Percentiles rank a stretch among this genome's conserved stretches.
phyloP scores from a whole-genome alignment of 1,284 basidiomycete species.

The Trichosporon sp. region DNA sequence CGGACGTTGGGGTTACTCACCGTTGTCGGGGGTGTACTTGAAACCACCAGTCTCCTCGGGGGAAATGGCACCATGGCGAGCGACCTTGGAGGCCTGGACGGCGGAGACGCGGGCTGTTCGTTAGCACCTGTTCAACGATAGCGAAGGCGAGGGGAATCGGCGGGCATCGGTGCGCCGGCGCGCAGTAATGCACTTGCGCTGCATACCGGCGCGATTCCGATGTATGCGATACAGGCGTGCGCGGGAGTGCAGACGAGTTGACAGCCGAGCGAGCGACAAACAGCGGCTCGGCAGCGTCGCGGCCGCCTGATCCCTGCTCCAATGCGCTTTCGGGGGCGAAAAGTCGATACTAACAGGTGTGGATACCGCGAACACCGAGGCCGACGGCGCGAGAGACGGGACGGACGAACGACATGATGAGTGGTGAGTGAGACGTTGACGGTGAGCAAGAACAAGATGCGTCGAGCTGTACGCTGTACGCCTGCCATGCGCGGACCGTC shows the following conservation, averaged over 20 bases:
- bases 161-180: not conserved
- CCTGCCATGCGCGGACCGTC: not conserved
- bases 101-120: conserved; percentile 33
- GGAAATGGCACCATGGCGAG: conserved; percentile 22
- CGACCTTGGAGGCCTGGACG: conserved; percentile 32
- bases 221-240: not conserved
- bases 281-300: not conserved
- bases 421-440: conserved; percentile 10
- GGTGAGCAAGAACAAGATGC: conserved; percentile 1
- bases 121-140: not conserved
- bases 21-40: conserved; percentile 46
- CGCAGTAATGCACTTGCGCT: not conserved
- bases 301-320: not conserved
- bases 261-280: not conserved
- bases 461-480: not conserved
- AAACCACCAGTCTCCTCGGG: conserved; percentile 48
- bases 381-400: conserved; percentile 30
- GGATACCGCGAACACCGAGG: conserved; percentile 36
- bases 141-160: not conserved
- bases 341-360: conserved; percentile 33
- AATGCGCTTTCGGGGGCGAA: not conserved
- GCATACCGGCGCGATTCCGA: not conserved
- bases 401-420: conserved; percentile 40
- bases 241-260: not conserved
- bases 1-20: conserved; percentile 4